phyloP scores from a whole-genome alignment of 306 rosid genomes.

The Carpinus fangiana region DNA sequence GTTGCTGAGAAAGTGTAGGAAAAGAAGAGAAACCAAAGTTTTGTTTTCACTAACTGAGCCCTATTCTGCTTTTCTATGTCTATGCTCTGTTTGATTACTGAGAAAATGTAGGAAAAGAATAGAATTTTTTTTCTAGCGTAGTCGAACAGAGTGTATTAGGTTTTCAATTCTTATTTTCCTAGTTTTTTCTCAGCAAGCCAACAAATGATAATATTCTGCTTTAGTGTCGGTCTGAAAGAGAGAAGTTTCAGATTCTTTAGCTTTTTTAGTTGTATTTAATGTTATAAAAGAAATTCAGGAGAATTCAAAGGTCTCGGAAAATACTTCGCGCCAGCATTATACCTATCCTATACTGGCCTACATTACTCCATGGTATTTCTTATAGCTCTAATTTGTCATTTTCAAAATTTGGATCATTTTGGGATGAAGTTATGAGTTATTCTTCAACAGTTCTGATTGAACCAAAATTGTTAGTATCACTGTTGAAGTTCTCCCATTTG shows the following conservation, averaged over 20 bases:
- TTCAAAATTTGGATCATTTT: not conserved
- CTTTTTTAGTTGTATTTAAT: slow-evolving; percentile 7
- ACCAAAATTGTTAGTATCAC: not conserved
- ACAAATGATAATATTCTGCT: slow-evolving; percentile 6
- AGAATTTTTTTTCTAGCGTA: not conserved
- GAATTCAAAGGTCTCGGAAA: slow-evolving; percentile 54
- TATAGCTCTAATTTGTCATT: slow-evolving; percentile 5
- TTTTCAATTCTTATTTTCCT: not conserved
- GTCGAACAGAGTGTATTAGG: not conserved
- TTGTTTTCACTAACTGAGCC: not conserved
- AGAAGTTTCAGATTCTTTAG: slow-evolving; percentile 5
- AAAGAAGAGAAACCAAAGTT: not conserved
- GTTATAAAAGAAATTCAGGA: slow-evolving; percentile 49
- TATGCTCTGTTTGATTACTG: not conserved
- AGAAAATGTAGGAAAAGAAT: not conserved
- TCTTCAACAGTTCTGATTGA: not conserved
- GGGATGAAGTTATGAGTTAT: slow-evolving; percentile 2
- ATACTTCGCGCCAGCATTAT: slow-evolving; percentile 55
- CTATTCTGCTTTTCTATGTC: not conserved
- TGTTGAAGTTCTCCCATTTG: not conserved
- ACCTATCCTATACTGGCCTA: slow-evolving; percentile 77
- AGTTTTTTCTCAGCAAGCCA: slow-evolving; percentile 10
- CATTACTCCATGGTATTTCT: slow-evolving; percentile 88
- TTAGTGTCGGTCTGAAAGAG: not conserved
- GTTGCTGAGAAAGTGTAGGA: not conserved